Percentiles rank a stretch among this genome's conserved stretches.
Conservation (phyloP, 345 rosid species). For the Gossypium arboreum region DNA sequence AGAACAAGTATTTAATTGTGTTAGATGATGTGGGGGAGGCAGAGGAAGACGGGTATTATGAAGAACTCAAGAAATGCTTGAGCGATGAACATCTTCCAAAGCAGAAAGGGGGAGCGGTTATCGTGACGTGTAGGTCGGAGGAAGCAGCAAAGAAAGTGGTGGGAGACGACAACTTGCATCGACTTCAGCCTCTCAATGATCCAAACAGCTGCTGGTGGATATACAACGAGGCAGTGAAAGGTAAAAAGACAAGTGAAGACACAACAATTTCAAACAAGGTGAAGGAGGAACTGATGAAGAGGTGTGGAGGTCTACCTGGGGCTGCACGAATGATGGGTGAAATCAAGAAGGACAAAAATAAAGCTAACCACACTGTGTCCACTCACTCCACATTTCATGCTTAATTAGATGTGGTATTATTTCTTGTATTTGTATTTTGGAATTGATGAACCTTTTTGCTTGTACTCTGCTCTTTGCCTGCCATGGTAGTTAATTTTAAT, state of each 20-base stretch:
- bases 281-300: conserved; percentile 31
- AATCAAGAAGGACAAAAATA: conserved; percentile 2
- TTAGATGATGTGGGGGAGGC: conserved; percentile 34
- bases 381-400: not conserved
- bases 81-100: conserved; percentile 36
- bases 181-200: conserved; percentile 27
- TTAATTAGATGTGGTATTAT: not conserved
- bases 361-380: not conserved
- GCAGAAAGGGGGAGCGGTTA: conserved; percentile 47
- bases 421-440: not conserved
- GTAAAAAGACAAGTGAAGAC: not conserved
- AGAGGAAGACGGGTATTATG: conserved; percentile 24
- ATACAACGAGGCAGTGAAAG: conserved; percentile 26
- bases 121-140: conserved; percentile 39
- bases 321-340: conserved; percentile 35
- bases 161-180: conserved; percentile 32
- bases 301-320: conserved; percentile 44
- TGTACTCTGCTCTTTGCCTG: too few relatives aligned
- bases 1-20: conserved; percentile 46
- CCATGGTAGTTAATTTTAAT: too few relatives aligned
- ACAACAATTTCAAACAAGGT: conserved; percentile 13
- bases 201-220: conserved; percentile 34
- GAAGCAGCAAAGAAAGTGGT: conserved; percentile 36
- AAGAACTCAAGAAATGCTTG: conserved; percentile 5
- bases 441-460: not conserved